phyloP scores from a whole-genome alignment of 2,329 filamentous ascomycete species.

The Harringtonia lauricola region DNA sequence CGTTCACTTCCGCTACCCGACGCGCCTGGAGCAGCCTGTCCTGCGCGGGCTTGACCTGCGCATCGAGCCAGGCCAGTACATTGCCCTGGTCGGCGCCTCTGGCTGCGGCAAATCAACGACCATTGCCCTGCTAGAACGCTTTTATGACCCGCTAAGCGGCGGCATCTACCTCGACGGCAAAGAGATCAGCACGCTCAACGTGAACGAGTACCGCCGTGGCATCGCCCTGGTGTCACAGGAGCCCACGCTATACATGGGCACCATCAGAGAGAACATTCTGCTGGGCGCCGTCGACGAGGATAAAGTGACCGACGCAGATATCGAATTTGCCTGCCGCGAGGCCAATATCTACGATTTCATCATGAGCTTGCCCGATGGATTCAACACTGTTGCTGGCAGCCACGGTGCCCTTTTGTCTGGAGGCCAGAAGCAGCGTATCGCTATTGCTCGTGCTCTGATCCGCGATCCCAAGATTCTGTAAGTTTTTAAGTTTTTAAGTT shows the following conservation, averaged over 20 bases:
- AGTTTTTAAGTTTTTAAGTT: neutral
- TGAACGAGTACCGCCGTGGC: slow-evolving; percentile 75
- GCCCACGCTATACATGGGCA: slow-evolving; percentile 88
- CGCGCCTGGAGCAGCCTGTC: slow-evolving; percentile 82
- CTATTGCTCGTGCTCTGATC: slow-evolving; percentile 82
- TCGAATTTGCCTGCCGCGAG: slow-evolving; percentile 74
- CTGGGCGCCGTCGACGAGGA: slow-evolving; percentile 57
- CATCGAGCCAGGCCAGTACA: slow-evolving; percentile 68
- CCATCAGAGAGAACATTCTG: slow-evolving; percentile 80
- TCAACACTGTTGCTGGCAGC: slow-evolving; percentile 74
- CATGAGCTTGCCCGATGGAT: slow-evolving; percentile 68
- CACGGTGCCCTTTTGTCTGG: slow-evolving; percentile 81
- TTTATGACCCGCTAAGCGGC: slow-evolving; percentile 81
- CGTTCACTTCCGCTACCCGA: slow-evolving; percentile 91
- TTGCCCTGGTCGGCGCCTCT: slow-evolving; percentile 85
- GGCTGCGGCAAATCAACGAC: slow-evolving; percentile 93
- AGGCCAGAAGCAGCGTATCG: slow-evolving; percentile 90
- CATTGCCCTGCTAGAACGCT: slow-evolving; percentile 82
- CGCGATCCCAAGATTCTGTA: slow-evolving; percentile 76
- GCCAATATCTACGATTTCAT: slow-evolving; percentile 93
- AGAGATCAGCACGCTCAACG: slow-evolving; percentile 69
- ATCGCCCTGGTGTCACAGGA: slow-evolving; percentile 89
- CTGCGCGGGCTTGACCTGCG: slow-evolving; percentile 70
- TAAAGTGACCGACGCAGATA: slow-evolving; percentile 55
- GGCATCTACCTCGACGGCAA: slow-evolving; percentile 72